Base-by-base conservation (phyloP, 2,329 filamentous ascomycete species). In the Ascochyta pisi region DNA sequence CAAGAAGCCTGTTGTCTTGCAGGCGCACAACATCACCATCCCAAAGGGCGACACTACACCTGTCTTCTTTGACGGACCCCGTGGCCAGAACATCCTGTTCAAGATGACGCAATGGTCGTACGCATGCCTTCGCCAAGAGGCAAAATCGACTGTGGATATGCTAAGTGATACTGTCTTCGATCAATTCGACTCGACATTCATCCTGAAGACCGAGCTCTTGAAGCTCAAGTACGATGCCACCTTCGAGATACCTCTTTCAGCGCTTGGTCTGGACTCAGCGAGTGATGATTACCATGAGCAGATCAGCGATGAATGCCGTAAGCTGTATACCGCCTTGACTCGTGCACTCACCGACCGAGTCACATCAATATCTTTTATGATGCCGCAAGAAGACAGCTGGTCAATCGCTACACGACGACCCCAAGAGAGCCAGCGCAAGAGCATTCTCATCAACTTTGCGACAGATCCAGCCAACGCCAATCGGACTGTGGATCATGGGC, bases 71-170 rank as follows among this genome's bases (percentile, higher is more conserved):
- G 94, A 98, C 71, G 85, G 86, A 0, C 80, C 81, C 23, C 84
- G 90, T 60, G 85, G 87, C 27, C 79, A 96, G 51, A 99, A 99
- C 65, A 69, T 98, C 19, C 79, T 96, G 6, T 97, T 89, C 79
- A 97, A 96, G 76, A 96, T 97, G 90, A 89, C 87, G 0, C 77
- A 86, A 13, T 96, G 90, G 89, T 95, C 93, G 8, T 96, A 93
- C 63, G 79, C 79, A 23, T 76, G 89, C 54, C 81, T 99, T 39
- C 87, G 87, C 42, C 83, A 88, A 49, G 88, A 96, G 70, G 92
- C 94, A 37, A 86, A 82, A 59, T 82, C 85, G 39, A 94, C 92
- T 0, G 79, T 95, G 24, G 83, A 85, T 19, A 87, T 92, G 68
- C 82, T 98, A 8, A 89, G 89, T 54, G 87, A 95, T 68, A 84